These are phyloP conservation scores for Trichothecium roseum DNA, from an alignment of 2,329 filamentous ascomycete species.

Conservation along the genomic window DNA sequence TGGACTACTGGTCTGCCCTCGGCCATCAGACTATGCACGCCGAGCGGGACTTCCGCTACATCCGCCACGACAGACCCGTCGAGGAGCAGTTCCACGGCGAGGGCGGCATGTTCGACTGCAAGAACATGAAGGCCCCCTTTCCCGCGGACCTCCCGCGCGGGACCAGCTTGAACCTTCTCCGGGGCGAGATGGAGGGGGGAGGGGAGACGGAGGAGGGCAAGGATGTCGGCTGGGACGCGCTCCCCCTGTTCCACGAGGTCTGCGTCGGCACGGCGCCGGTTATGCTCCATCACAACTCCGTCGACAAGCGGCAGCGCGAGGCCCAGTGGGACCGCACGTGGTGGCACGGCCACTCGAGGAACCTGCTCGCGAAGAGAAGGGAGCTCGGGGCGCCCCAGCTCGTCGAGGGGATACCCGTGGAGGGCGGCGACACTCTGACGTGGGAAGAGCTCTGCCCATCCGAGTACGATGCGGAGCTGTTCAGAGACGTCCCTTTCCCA, in stretches of 20 bases:
- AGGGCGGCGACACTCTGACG: constrained; percentile 7
- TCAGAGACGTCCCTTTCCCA: too few relatives aligned
- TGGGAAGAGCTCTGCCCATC: constrained; percentile 15
- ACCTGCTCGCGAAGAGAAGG: constrained; percentile 8
- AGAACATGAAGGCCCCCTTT: constrained; percentile 6
- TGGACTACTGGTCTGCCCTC: constrained; percentile 16
- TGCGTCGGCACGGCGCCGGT: constrained; percentile 15
- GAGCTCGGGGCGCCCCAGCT: constrained; percentile 7
- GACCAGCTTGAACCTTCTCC: constrained; percentile 3
- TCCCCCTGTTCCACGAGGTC: constrained; percentile 16
- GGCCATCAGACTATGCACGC: constrained; percentile 16
- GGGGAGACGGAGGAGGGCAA: constrained; percentile 4
- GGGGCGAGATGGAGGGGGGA: too few relatives aligned
- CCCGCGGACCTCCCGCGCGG: constrained; percentile 6
- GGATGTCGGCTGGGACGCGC: constrained; percentile 13
- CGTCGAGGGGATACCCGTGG: constrained; percentile 8
- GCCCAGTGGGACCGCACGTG: constrained; percentile 13
- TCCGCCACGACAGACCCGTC: constrained; percentile 22
- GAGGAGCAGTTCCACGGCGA: constrained; percentile 11
- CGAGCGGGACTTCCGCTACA: constrained; percentile 11
- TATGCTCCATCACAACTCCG: constrained; percentile 18
- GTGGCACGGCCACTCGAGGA: constrained; percentile 12
- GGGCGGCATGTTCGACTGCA: constrained; percentile 12
- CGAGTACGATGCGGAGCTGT: constrained; percentile 12
- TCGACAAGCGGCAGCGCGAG: constrained; percentile 11